These are phyloP conservation scores for Blastobotrys ciferrii DNA, from an alignment of 1,139 yeast genomes.

Conservation along the genomic window DNA sequence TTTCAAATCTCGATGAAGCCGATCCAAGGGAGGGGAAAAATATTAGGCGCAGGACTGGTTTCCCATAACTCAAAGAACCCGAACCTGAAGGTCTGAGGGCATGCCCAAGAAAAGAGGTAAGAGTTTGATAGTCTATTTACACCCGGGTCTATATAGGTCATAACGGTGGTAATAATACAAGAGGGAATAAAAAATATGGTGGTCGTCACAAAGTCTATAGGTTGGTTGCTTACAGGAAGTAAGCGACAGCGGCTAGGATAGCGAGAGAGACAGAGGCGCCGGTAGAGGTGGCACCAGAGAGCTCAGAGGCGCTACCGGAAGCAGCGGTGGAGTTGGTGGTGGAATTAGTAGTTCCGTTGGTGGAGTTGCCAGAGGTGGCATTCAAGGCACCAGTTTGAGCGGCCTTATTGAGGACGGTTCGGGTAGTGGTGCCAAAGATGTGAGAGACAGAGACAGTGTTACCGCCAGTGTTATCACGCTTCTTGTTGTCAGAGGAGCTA, in stretches of 20 bases:
- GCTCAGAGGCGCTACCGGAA: conserved; percentile 11
- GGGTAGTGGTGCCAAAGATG: conserved; percentile 15
- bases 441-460: conserved; percentile 12
- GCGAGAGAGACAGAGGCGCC: conserved; percentile 13
- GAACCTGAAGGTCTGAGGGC: too few species aligned
- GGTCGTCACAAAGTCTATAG: conserved; percentile 2
- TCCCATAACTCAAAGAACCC: too few species aligned
- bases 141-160: neutral
- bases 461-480: conserved; percentile 6
- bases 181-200: neutral
- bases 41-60: too few species aligned
- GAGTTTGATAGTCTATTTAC: neutral
- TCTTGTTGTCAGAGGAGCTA: conserved; percentile 18
- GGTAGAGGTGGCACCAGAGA: conserved; percentile 32
- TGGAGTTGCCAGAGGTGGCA: conserved; percentile 10
- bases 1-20: too few species aligned
- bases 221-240: neutral
- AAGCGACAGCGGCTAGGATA: conserved; percentile 13
- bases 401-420: conserved; percentile 13
- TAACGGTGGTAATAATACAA: conserved; percentile 6
- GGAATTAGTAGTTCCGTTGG: conserved; percentile 13
- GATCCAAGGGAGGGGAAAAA: too few species aligned
- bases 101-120: neutral
- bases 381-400: conserved; percentile 9
- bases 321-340: conserved; percentile 12